These are phyloP conservation scores for Nicotiana benthamiana DNA, from an alignment of 257 asterid species.

Conservation along the genomic window DNA sequence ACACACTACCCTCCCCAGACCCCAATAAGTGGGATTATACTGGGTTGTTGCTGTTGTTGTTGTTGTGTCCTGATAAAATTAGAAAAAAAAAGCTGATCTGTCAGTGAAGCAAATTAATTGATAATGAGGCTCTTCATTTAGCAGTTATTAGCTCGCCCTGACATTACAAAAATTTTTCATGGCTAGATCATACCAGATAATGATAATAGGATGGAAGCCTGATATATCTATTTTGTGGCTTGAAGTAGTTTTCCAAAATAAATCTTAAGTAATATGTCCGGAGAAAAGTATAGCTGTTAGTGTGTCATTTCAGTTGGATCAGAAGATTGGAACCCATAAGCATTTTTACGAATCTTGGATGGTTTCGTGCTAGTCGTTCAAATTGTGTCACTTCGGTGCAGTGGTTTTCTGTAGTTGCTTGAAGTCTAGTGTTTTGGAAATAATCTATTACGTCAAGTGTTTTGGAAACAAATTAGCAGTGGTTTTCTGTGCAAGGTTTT, in stretches of 20 bases:
- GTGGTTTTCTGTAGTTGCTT: not conserved
- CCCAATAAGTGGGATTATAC: too few relatives aligned
- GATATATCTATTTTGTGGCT: not conserved
- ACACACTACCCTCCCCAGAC: too few relatives aligned
- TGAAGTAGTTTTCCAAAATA: not conserved
- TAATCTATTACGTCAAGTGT: not conserved
- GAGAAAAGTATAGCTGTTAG: not conserved
- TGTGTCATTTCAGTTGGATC: not conserved
- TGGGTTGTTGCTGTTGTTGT: too few relatives aligned
- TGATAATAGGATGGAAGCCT: not conserved
- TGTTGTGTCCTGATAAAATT: not conserved
- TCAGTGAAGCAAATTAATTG: not conserved
- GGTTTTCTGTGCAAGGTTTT: not conserved
- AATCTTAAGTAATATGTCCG: not conserved
- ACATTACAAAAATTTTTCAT: not conserved
- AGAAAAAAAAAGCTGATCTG: not conserved
- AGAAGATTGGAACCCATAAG: not conserved
- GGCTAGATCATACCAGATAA: not conserved
- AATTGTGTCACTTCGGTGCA: not conserved
- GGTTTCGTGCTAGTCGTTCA: not conserved
- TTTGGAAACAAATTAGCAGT: too few relatives aligned
- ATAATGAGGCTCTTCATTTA: not conserved
- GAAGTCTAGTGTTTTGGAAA: not conserved
- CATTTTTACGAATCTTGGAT: not conserved
- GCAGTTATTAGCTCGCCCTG: not conserved